Base-by-base conservation (phyloP, 768 basidiomycete genomes). In the Paxillus involutus region DNA sequence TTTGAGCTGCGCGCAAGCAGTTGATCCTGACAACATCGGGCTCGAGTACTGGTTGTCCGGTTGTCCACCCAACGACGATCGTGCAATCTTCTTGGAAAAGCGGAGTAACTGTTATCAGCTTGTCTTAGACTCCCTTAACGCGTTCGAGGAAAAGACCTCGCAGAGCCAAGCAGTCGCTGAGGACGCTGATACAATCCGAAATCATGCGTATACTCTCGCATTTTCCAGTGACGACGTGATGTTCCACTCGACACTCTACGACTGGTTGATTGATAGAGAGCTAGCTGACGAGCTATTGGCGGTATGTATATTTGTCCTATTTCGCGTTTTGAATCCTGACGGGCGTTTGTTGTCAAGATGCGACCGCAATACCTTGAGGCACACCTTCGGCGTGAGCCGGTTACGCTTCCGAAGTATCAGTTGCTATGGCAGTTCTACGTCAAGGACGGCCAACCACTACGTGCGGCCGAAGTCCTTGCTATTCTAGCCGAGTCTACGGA, bases 381-480 rank as follows among this genome's bases (percentile, higher is more conserved):
- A 5, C 92, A 95, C 72, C 83, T 98, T 29, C 80, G 81, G 59
- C 82, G 90, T 49, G 89, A 92, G 52, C 94, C 94, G 17, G 73
- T 80, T 1, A 88, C 87, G 1, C 84, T 89, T 14, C 81, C 89
- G 59, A 94, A 94, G 66, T 85, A 81, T 63, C 91, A 98, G 62
- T 73, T 99, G 2, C 75, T 98, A 3, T 98, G 97, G 97, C 92
- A 98, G 63, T 98, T 92, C 73, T 96, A 97, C 65, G 94, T 96
- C 49, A 91, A 96, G 63, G 88, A 91, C 60, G 88, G 89, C 1
- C 89, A 94, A 60, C 89, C 89, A 32, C 69, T 94, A 44, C 81
- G 89, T 42, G 96, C 97, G 3, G 95, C 97, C 1, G 86, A 90
- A 66, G 88, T 96, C 0, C 81, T 98, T 43, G 81, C 82, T 12